Evolutionary conservation across 2,329 filamentous ascomycete species (phyloP).

Genomic region (Calonectria fujianensis): DNA sequence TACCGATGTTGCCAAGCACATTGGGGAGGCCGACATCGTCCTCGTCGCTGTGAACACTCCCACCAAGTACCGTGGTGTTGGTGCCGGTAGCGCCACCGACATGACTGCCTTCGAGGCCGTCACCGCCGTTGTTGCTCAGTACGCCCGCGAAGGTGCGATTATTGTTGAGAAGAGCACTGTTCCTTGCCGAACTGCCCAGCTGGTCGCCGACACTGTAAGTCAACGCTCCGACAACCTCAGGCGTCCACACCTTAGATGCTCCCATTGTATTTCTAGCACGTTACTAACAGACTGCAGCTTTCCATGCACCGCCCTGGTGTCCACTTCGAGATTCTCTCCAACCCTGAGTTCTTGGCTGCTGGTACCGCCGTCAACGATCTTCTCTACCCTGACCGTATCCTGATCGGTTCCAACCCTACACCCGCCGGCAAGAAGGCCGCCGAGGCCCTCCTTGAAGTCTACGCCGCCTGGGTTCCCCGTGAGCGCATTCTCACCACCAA

Average conservation of each 20-base stretch:
- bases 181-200: conserved; percentile 83
- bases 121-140: conserved; percentile 78
- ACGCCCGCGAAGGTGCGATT: conserved; percentile 80
- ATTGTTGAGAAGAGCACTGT: conserved; percentile 90
- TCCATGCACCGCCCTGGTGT: conserved; percentile 76
- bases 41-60: conserved; percentile 88
- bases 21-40: conserved; percentile 82
- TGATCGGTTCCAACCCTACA: conserved; percentile 82
- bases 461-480: conserved; percentile 81
- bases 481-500: conserved; percentile 83
- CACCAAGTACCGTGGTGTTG: conserved; percentile 82
- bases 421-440: conserved; percentile 77
- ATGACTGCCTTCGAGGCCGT: conserved; percentile 83
- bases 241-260: neutral
- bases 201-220: conserved; percentile 80
- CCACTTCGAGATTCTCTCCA: conserved; percentile 85
- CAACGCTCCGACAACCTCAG: neutral
- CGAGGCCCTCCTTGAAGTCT: conserved; percentile 78
- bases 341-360: conserved; percentile 88
- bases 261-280: neutral
- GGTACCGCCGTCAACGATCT: conserved; percentile 85
- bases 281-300: conserved; percentile 63
- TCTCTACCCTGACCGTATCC: conserved; percentile 81
- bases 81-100: conserved; percentile 82
- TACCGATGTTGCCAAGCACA: conserved; percentile 76